These are phyloP conservation scores for Acanthamoeba castellanii DNA, from an alignment of 208 protist genomes.

Conservation along the genomic window DNA sequence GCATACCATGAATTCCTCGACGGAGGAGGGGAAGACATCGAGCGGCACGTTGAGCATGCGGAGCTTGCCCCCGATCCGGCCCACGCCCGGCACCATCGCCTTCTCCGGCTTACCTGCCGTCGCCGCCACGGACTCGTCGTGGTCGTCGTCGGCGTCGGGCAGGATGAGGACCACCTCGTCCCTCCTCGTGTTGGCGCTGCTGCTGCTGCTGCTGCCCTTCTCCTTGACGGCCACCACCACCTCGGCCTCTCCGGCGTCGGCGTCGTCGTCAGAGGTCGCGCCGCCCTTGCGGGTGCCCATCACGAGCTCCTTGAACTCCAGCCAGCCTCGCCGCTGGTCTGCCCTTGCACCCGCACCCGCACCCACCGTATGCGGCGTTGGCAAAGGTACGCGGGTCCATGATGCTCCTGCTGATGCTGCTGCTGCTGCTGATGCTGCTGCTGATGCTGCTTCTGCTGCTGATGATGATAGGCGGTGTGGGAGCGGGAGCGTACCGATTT, in stretches of 20 bases:
- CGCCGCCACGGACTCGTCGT: background rate
- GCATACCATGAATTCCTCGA: slow-evolving; percentile 43
- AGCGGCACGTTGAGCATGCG: slow-evolving; percentile 31
- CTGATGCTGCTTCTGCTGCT: too few species aligned
- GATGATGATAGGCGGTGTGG: background rate
- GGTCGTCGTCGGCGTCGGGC: background rate
- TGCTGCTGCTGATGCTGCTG: background rate
- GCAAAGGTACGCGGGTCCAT: too few species aligned
- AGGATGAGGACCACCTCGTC: background rate
- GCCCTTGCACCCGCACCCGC: background rate
- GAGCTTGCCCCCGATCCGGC: background rate
- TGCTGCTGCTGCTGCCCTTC: too few species aligned
- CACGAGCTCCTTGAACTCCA: background rate
- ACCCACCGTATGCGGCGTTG: background rate
- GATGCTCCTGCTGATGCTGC: background rate
- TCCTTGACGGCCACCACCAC: too few species aligned
- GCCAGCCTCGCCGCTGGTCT: slow-evolving; percentile 39
- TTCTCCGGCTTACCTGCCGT: background rate
- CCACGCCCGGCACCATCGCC: slow-evolving; percentile 46
- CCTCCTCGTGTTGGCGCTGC: too few species aligned
- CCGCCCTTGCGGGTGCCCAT: background rate
- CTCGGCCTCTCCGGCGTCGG: background rate
- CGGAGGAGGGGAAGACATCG: slow-evolving; percentile 12
- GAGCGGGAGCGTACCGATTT: background rate
- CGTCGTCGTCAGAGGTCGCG: background rate